Base-by-base conservation (phyloP, 805 yeast species). In the Cyberlindnera amylophila region DNA sequence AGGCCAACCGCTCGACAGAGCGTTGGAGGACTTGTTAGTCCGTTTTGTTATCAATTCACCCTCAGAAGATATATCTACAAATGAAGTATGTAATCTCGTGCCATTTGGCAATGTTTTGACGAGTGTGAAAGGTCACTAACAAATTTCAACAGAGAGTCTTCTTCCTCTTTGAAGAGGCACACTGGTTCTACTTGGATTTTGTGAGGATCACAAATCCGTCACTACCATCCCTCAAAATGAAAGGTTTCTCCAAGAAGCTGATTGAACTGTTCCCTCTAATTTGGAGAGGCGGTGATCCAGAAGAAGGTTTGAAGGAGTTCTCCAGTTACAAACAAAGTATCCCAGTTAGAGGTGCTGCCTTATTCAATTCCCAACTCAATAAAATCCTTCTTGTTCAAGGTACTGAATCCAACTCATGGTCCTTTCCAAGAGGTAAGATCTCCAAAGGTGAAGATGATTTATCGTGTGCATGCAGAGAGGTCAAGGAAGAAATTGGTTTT, bases 111-210 rank as follows among this genome's bases (percentile, higher is more conserved):
- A 8, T 23, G 27, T n/a, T n/a, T n/a, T n/a, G n/a, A n/a, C n/a
- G n/a, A n/a, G n/a, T n/a, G n/a, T n/a, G n/a, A n/a, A n/a, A n/a
- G n/a, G 10, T 19, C 15, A 36, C 38, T 37, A 10, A 65, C 78
- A 13, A n/a, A 6, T 59, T 14, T 14, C 6, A 23, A n/a, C 26
- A 47, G 51, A 73, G 99, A 58, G 84, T 90, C 19, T 77, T 89
- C 57, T 93, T 93, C 67, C 96, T 90, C 61, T 82, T 93, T 32
- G 99, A 93, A 69, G 98, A 93, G 63, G 99, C 99, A 2, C 96
- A 89, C 53, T 93, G 99, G 99, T 93, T 86, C 59, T 93, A 90
- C 64, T 75, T 84, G 38, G 99, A 93, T 64, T 90, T 83, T 55
- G 72, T 83, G 11, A 74, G 90, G 28, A 75, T 74, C 28, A 65